Base-by-base conservation (phyloP, 352 stramenopile species). In the Phytophthora europaea region DNA sequence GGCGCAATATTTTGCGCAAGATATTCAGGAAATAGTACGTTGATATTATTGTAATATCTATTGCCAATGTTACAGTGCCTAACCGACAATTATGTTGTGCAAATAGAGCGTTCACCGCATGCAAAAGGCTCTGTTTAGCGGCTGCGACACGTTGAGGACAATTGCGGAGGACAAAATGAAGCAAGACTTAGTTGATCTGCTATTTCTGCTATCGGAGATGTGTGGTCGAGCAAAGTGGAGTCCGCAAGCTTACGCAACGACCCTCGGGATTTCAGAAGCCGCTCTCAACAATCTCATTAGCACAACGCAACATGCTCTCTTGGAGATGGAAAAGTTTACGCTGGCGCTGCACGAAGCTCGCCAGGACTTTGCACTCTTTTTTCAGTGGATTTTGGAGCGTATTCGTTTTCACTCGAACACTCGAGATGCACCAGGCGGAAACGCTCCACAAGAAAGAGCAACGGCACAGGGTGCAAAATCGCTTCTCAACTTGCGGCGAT, bases 1-100 rank as follows among this genome's bases (percentile, higher is more conserved):
- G 6, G 83, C 84, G 1, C 88, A 94, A 59, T 94, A 91, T 52
- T 94, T 94, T 69, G 85, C 88, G 2, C 88, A 94, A 70, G 85
- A 94, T 62, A 94, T 94, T 53, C 85, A 93, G 53, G 88, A 93
- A 72, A 90, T 92, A 83, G 87, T 92, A 67, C 36, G 78, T 71
- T n/a, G 5, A 8, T 47, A 18, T 20, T 22, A 36, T 8, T 40
- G 51, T 22, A 45, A 4, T 38, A 48, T 16, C 43, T 51, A 40
- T 12, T 67, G 38, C 3, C 15, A 18, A 6, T n/a, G 15, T 47
- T 22, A 23, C 43, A 48, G 7, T 6, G 15, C 43, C 53, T 65
- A 36, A 47, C 22, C 47, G 6, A 8, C 22, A 65, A 12, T 20
- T 18, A 15, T 69, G 7, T 50, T 16, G 57, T 33, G 59, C 23